Percentiles rank a stretch among this genome's conserved stretches.
Evolutionary conservation across 352 stramenopile species (phyloP).

Genomic region (Pythium aristosporum): DNA sequence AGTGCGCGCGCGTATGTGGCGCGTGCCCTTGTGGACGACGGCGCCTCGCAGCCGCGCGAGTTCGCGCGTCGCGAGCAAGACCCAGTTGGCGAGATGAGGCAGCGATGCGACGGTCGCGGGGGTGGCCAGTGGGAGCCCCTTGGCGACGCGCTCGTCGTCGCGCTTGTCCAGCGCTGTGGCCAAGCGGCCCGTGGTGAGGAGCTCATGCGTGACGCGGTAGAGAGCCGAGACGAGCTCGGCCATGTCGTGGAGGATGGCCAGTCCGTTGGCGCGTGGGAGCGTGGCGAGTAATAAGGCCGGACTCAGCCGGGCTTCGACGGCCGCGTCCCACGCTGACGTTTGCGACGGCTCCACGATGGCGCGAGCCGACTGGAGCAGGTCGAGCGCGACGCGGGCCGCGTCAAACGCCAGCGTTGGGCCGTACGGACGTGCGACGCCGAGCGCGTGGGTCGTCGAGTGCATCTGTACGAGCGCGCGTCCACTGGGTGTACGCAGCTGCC

Average conservation of each 20-base stretch:
- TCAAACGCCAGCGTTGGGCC: slow-evolving; percentile 56
- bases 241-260: slow-evolving; percentile 54
- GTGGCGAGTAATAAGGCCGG: slow-evolving; percentile 71
- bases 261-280: slow-evolving; percentile 37
- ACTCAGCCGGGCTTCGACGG: slow-evolving; percentile 45
- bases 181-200: slow-evolving; percentile 48
- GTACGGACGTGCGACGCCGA: slow-evolving; percentile 25
- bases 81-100: slow-evolving; percentile 78
- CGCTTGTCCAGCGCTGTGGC: slow-evolving; percentile 33
- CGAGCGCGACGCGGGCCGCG: slow-evolving; percentile 55
- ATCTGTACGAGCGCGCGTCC: slow-evolving; percentile 41
- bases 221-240: slow-evolving; percentile 48
- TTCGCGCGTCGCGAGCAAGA: slow-evolving; percentile 74
- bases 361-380: slow-evolving; percentile 44
- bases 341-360: background rate
- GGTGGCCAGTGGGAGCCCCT: slow-evolving; percentile 34
- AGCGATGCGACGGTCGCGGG: slow-evolving; percentile 73
- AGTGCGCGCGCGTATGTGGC: slow-evolving; percentile 32
- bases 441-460: slow-evolving; percentile 6
- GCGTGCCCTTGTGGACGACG: slow-evolving; percentile 29
- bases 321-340: slow-evolving; percentile 23
- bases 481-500: slow-evolving; percentile 55
- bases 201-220: slow-evolving; percentile 47
- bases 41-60: slow-evolving; percentile 52
- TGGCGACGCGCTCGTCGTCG: slow-evolving; percentile 20